Evolutionary conservation across 1,284 basidiomycete species (phyloP).

Genomic region (Malassezia globosa): DNA sequence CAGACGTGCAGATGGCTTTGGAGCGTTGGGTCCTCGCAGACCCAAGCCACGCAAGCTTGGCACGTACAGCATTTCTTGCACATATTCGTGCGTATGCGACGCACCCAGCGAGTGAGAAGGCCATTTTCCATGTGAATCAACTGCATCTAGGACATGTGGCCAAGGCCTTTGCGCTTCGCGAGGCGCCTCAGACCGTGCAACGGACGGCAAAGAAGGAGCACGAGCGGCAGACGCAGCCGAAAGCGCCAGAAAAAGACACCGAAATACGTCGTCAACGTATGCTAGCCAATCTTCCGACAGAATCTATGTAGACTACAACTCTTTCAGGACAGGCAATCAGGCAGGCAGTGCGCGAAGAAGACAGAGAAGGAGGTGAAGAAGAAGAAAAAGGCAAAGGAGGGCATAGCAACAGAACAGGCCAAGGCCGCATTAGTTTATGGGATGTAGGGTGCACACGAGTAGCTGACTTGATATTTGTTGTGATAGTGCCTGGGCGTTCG

Average conservation of each 20-base stretch:
- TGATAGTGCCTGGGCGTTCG: too few species aligned
- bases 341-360: too few species aligned
- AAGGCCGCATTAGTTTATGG: too few species aligned
- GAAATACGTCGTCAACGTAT: slow-evolving; percentile 5
- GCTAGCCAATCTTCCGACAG: slow-evolving; percentile 14
- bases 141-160: slow-evolving; percentile 92
- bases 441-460: too few species aligned
- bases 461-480: too few species aligned
- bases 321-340: too few species aligned
- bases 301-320: slow-evolving; percentile 15
- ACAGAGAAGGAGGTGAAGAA: too few species aligned
- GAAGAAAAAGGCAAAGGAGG: too few species aligned
- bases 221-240: slow-evolving; percentile 12
- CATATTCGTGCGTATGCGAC: slow-evolving; percentile 95
- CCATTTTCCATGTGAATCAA: slow-evolving; percentile 85
- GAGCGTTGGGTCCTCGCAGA: slow-evolving; percentile 79
- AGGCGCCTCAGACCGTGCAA: slow-evolving; percentile 65
- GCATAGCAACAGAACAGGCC: too few species aligned
- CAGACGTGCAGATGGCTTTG: slow-evolving; percentile 86
- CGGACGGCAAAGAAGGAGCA: slow-evolving; percentile 14
- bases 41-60: slow-evolving; percentile 65
- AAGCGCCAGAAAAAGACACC: not conserved
- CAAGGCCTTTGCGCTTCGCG: slow-evolving; percentile 87
- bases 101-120: slow-evolving; percentile 85
- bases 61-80: slow-evolving; percentile 76